A percentile compares a stretch with the other conserved stretches of the same genome.
Evolutionary conservation across 1,284 basidiomycete genomes (phyloP).

Genomic region (Trichosporon sp.): DNA sequence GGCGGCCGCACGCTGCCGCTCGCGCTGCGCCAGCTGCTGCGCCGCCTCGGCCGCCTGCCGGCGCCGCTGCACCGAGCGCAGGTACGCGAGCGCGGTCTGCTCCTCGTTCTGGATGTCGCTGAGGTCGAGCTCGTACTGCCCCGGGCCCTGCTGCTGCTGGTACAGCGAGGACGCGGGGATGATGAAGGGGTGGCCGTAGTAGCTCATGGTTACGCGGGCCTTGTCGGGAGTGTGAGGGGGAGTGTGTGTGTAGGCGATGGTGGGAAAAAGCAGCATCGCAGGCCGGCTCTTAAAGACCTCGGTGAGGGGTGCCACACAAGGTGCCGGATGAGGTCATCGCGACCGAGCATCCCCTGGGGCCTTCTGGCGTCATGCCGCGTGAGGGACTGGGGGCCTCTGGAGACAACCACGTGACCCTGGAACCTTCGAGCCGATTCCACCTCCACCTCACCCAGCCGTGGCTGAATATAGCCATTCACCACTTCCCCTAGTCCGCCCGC

Average conservation of each 20-base stretch:
- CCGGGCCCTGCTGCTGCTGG: not conserved
- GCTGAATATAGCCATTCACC: not conserved
- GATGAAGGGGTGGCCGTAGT: constrained; percentile 20
- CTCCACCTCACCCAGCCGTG: not conserved
- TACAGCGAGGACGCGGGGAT: not conserved
- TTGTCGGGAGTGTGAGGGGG: not conserved
- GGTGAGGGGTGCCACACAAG: not conserved
- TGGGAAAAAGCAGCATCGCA: not conserved
- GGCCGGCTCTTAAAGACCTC: not conserved
- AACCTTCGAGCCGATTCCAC: constrained; percentile 1
- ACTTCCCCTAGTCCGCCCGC: not conserved
- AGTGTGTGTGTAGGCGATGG: not conserved
- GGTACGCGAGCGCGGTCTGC: constrained; percentile 39
- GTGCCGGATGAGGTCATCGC: not conserved
- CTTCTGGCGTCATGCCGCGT: not conserved
- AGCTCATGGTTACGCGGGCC: constrained; percentile 8
- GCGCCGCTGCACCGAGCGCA: constrained; percentile 37
- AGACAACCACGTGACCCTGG: constrained; percentile 3
- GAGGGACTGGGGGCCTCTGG: not conserved
- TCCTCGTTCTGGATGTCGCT: constrained; percentile 35
- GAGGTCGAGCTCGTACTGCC: too few relatives aligned
- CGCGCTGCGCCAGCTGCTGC: constrained; percentile 24
- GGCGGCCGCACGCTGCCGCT: constrained; percentile 17
- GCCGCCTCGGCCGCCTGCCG: constrained; percentile 33
- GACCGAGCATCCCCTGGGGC: not conserved